Percentiles rank a stretch among this genome's conserved stretches.
These are phyloP conservation scores for Suhomyces tanzawaensis DNA, from an alignment of 805 yeast genomes.

Conservation along the genomic window DNA sequence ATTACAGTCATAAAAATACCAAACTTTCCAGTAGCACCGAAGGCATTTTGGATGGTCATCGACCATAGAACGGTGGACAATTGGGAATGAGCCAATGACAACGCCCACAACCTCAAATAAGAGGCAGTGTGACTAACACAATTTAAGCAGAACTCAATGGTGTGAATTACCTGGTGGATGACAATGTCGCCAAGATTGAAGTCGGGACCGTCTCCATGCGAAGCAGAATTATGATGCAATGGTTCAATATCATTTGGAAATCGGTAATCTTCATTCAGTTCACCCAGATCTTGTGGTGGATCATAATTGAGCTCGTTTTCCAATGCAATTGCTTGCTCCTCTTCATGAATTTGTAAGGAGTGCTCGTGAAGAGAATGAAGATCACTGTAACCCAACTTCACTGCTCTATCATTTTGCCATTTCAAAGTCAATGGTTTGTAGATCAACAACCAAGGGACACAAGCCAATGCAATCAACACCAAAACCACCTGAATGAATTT, in stretches of 20 bases:
- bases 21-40: constrained; percentile 56
- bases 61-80: constrained; percentile 92
- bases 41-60: constrained; percentile 86
- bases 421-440: constrained; percentile 77
- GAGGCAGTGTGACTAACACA: constrained; percentile 99
- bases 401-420: constrained; percentile 51
- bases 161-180: constrained; percentile 96
- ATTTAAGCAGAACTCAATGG: constrained; percentile 95
- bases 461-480: constrained; percentile 71
- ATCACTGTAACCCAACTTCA: constrained; percentile 39
- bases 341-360: constrained; percentile 38
- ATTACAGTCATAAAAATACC: constrained; percentile 77
- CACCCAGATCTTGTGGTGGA: constrained; percentile 20
- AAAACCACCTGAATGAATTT: constrained; percentile 68
- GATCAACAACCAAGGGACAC: constrained; percentile 90
- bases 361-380: constrained; percentile 30
- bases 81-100: constrained; percentile 96
- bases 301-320: constrained; percentile 17
- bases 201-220: constrained; percentile 52
- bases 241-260: constrained; percentile 41
- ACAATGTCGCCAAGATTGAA: constrained; percentile 88
- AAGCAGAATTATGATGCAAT: constrained; percentile 26
- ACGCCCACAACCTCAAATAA: constrained; percentile 93
- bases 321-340: constrained; percentile 23
- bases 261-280: constrained; percentile 18